Base-by-base conservation (phyloP, 805 yeast species). In the Zygoascus bituminiphila region DNA sequence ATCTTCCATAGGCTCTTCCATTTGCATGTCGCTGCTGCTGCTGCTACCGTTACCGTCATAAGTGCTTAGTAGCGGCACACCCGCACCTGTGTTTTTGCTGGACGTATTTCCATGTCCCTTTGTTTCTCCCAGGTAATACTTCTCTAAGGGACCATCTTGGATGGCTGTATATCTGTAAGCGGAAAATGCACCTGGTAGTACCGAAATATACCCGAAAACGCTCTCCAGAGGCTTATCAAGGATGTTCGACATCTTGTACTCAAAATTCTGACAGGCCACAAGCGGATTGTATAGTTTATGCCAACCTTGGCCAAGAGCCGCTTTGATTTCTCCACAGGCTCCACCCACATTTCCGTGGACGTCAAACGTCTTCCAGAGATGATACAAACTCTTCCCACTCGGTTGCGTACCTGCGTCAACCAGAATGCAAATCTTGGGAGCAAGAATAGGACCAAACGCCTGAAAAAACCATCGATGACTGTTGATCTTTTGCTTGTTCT, bases 381-480 rank as follows among this genome's bases (percentile, higher is more conserved):
- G 84, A 64, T 86, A 89, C 45, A 91, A 78, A 2, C 97, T 82
- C 56, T 85, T 87, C 53, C 78, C 76, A 4, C 85, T 78, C 1
- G 98, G 96, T 63, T 82, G 83, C 1, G 98, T 91, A 59, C 98
- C 98, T 20, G 95, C 96, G 67, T 93, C 98, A 46, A 93, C 70
- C 47, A 91, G 70, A 52, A 87, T 81, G 23, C 93, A 84, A 22
- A 88, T 84, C 45, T 80, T 81, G 2, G 98, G 98, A 46, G 84
- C 74, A 47, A 91, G 68, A 25, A 84, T 73, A 29, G 89, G 85
- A 12, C 88, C 86, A 69, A 91, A 87, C 1, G 95, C 94, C 65
- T 91, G 93, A 67, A 91, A 81, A 25, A 94, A 88, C 98, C 98
- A 91, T 58, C 97, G 76, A 67, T 91, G 98, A 2, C 96, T 88